phyloP scores from a whole-genome alignment of 2,329 filamentous ascomycete genomes.

The Aspergillus novofumigatus region DNA sequence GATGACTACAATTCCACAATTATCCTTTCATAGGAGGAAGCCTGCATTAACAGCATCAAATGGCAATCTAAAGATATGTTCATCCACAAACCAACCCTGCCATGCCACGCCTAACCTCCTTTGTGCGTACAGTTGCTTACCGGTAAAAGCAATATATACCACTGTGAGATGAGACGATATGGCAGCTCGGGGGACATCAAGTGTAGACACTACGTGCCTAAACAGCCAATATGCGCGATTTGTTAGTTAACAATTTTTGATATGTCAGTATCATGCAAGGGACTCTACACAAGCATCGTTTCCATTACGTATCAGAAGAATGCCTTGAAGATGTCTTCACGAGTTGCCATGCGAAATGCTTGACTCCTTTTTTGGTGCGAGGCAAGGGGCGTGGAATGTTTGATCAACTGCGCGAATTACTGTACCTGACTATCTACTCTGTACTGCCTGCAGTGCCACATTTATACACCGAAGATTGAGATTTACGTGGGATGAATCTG shows the following conservation, averaged over 20 bases:
- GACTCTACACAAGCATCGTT: not conserved
- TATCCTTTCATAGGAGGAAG: not conserved
- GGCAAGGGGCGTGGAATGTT: not conserved
- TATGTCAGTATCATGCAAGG: not conserved
- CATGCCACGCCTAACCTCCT: no score
- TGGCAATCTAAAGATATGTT: not conserved
- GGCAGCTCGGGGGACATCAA: not conserved
- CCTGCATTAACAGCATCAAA: not conserved
- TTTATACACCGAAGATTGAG: not conserved
- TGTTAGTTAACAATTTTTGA: not conserved
- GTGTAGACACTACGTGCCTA: not conserved
- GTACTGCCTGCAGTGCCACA: not conserved
- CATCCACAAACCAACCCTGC: not conserved
- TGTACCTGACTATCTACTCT: slow-evolving; percentile 7
- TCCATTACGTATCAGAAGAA: not conserved
- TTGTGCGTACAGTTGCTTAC: not conserved
- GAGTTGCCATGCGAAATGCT: not conserved
- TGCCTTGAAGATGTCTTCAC: not conserved
- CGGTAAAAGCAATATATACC: not conserved
- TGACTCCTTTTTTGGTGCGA: not conserved
- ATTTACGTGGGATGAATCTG: not conserved
- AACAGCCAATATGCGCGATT: not conserved
- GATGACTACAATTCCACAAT: no score
- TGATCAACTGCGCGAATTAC: slow-evolving; percentile 25
- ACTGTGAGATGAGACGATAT: not conserved